Base-by-base conservation (phyloP, 2,329 filamentous ascomycete genomes). In the Diaporthe sp. region DNA sequence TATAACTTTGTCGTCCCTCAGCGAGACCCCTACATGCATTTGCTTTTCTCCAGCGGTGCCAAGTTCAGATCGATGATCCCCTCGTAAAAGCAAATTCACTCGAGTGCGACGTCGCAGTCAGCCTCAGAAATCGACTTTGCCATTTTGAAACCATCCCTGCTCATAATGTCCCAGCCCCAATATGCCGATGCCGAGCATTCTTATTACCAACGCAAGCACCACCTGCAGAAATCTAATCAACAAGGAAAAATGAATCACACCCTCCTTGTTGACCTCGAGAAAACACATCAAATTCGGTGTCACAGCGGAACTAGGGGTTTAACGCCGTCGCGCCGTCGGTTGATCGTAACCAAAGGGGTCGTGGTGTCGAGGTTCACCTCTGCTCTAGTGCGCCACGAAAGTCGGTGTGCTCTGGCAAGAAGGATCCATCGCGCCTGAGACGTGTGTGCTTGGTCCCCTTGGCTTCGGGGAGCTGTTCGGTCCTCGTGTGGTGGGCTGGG, bases 31-130 rank as follows among this genome's bases (percentile, higher is more conserved):
- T 47, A 25, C 19, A 17, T 10, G 12, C 4, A 13, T 17, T 19
- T 52, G 22, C 45, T 54, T 68, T 40, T 28, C n/a, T 15, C 15
- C 13, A 38, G 45, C 25, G n/a, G 45, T 54, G 45, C 64, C 64
- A 40, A 54, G 64, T 28, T 54, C 61, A 30, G 64, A 68, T 52
- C 45, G 42, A 38, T 67, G 13, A 38, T 52, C 45, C n/a, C 47
- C 30, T 68, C 64, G 33, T 40, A 54, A 68, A 40, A 68, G 47
- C 64, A 68, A 68, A 54, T 40, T 40, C 64, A 40, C 2, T n/a
- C 9, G 13, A 22, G 15, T 68, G 64, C 47, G 64, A 54, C 64
- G 33, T 54, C 33, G 47, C 33, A 28, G 8, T 40, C 64, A 38
- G 30, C 45, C 45, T 33, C 30, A 13, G 35, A 13, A 68, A 28